Evolutionary conservation across 768 basidiomycete species (phyloP).

Genomic region (Tulasnella sp.): DNA sequence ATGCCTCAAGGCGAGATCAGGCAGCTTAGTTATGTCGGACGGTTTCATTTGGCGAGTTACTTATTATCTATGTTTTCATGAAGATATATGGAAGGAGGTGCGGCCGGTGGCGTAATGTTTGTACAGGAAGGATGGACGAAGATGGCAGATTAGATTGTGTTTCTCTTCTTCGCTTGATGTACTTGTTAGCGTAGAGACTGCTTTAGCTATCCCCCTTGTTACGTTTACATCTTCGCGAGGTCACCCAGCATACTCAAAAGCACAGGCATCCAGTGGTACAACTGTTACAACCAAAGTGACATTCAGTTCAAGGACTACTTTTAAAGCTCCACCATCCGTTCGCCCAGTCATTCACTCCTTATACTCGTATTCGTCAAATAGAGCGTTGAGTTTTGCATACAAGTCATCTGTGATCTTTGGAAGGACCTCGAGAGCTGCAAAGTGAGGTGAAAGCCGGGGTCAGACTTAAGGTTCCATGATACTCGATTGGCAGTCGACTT

Average conservation of each 20-base stretch:
- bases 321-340: not conserved
- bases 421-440: constrained; percentile 53
- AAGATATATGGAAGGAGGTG: not conserved
- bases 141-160: not conserved
- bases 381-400: constrained; percentile 56
- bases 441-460: not conserved
- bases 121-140: not conserved
- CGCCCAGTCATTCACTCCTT: not conserved
- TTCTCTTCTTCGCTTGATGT: not conserved
- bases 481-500: not conserved
- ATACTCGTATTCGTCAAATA: constrained; percentile 34
- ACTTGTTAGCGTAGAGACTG: not conserved
- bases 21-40: not conserved
- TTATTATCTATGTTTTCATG: not conserved
- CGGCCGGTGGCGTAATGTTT: not conserved
- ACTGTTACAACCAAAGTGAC: not conserved
- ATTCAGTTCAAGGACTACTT: not conserved
- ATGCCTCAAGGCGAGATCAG: not conserved
- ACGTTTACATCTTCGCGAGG: not conserved
- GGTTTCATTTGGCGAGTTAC: not conserved
- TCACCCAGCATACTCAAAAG: not conserved
- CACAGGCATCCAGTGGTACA: not conserved
- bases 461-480: not conserved
- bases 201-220: not conserved
- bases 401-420: constrained; percentile 63